Conservation (phyloP, 768 basidiomycete species). For the Melanogaster broomeanus region DNA sequence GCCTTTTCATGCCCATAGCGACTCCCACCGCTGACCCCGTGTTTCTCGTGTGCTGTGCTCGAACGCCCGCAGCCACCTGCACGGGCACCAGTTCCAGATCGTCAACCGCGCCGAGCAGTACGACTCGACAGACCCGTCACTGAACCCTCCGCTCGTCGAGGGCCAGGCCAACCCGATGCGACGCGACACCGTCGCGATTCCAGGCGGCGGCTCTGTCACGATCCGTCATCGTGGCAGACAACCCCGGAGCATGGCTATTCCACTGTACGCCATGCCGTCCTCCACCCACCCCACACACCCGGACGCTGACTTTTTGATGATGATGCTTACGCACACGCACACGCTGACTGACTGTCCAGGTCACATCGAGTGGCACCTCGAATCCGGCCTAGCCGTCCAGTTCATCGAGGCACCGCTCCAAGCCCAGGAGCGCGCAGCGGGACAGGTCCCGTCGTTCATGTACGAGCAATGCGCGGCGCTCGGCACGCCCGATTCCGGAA, state of each 20-base stretch:
- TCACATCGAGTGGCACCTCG: conserved; percentile 87
- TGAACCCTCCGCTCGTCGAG: conserved; percentile 82
- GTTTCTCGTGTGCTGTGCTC: too few species aligned
- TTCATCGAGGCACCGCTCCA: conserved; percentile 80
- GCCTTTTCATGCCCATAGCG: background rate
- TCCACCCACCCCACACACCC: background rate
- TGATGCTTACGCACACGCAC: background rate
- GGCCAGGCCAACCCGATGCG: conserved; percentile 86
- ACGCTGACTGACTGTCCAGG: conserved; percentile 39
- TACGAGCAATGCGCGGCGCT: conserved; percentile 73
- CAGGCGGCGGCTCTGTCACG: conserved; percentile 64
- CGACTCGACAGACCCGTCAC: conserved; percentile 65
- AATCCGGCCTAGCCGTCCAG: conserved; percentile 81
- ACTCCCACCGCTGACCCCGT: background rate
- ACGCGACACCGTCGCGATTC: conserved; percentile 86
- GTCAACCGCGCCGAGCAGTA: conserved; percentile 72
- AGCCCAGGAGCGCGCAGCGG: conserved; percentile 53
- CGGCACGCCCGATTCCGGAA: conserved; percentile 65
- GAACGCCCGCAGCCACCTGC: conserved; percentile 69
- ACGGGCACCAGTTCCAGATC: conserved; percentile 87
- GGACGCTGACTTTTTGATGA: too few species aligned
- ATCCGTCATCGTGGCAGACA: conserved; percentile 84
- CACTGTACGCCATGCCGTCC: conserved; percentile 61
- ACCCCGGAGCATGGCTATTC: conserved; percentile 89
- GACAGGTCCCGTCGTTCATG: conserved; percentile 55